A percentile compares a stretch with the other conserved stretches of the same genome.
Evolutionary conservation across 1,139 yeast genomes (phyloP).

Genomic region (Yamadazyma sp.): DNA sequence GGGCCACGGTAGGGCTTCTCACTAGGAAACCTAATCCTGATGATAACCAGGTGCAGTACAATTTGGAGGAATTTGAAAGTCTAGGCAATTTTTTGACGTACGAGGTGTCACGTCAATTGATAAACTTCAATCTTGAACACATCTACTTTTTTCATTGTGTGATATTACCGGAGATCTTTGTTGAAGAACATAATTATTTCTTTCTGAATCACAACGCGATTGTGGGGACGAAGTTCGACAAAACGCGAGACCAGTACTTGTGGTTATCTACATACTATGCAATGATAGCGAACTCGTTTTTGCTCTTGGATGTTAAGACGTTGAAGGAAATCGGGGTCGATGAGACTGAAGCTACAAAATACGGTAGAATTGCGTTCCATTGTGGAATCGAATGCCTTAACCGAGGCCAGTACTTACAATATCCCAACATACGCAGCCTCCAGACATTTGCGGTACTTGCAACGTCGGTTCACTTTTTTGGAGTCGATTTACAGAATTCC

Average conservation of each 20-base stretch:
- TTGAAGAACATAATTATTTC: slow-evolving; percentile 14
- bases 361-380: slow-evolving; percentile 26
- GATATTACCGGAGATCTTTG: slow-evolving; percentile 14
- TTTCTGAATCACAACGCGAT: slow-evolving; percentile 10
- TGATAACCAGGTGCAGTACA: slow-evolving; percentile 8
- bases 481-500: slow-evolving; percentile 26
- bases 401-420: slow-evolving; percentile 30
- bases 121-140: slow-evolving; percentile 13
- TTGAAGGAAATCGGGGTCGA: slow-evolving; percentile 15
- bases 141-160: slow-evolving; percentile 16
- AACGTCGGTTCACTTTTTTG: slow-evolving; percentile 28
- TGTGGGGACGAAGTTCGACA: slow-evolving; percentile 9
- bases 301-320: slow-evolving; percentile 25
- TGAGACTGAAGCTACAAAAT: slow-evolving; percentile 19
- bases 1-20: slow-evolving; percentile 6
- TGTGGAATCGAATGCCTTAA: slow-evolving; percentile 31
- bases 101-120: slow-evolving; percentile 6
- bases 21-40: background rate
- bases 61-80: slow-evolving; percentile 7
- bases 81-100: slow-evolving; percentile 8
- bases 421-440: slow-evolving; percentile 25
- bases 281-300: slow-evolving; percentile 28
- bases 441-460: slow-evolving; percentile 29
- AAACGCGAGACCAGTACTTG: slow-evolving; percentile 19
- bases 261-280: slow-evolving; percentile 33